A percentile compares a stretch with the other conserved stretches of the same genome.
Conservation (phyloP, 148 eudicot genomes). For the Pharnaceum exiguum region DNA sequence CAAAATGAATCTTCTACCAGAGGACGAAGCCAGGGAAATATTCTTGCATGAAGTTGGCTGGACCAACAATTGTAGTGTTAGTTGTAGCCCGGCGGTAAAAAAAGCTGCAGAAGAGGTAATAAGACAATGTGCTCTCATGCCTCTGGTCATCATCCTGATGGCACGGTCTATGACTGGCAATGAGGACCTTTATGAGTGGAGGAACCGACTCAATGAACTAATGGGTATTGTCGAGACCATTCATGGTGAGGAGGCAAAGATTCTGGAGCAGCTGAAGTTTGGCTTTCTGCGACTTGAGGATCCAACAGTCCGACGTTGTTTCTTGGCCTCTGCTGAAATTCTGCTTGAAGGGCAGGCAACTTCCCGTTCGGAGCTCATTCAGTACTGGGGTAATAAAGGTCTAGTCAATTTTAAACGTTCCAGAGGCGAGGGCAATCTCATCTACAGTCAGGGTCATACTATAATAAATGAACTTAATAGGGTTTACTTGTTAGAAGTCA, state of each 20-base stretch:
- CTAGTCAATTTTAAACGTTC: neutral
- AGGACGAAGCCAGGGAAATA: conserved; percentile 4
- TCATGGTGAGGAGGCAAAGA: conserved; percentile 9
- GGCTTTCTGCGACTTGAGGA: neutral
- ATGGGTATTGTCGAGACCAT: conserved; percentile 2
- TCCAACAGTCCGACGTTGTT: neutral
- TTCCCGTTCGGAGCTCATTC: neutral
- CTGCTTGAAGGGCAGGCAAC: neutral
- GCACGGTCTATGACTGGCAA: conserved; percentile 13
- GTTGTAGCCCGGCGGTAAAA: neutral
- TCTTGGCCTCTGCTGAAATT: neutral
- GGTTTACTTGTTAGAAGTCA: conserved; percentile 6
- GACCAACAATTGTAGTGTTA: neutral
- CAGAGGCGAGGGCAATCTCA: neutral
- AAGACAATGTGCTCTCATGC: conserved; percentile 7
- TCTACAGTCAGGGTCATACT: neutral
- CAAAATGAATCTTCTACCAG: conserved; percentile 9
- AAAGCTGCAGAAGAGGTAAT: neutral
- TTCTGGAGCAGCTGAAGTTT: conserved; percentile 6
- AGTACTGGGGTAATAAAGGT: neutral
- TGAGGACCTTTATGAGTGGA: conserved; percentile 14
- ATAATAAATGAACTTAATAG: conserved; percentile 2
- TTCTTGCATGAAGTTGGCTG: conserved; percentile 6
- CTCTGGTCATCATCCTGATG: conserved; percentile 5
- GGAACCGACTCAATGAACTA: conserved; percentile 3